Conservation (phyloP, 495 filamentous ascomycete genomes). For the Aspergillus nidulans region DNA sequence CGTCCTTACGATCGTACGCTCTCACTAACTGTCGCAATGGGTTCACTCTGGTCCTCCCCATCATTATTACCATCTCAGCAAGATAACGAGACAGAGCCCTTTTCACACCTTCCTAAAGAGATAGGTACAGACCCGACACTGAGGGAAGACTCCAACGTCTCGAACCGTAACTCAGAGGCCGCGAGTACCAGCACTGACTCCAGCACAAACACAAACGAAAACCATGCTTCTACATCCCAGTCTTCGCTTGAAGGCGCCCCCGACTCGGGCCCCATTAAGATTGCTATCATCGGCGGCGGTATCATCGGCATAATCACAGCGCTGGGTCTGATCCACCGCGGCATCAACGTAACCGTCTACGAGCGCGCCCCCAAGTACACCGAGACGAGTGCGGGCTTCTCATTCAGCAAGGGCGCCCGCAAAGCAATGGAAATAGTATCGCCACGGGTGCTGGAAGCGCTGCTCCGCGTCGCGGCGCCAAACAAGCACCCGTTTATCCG, state of each 20-base stretch:
- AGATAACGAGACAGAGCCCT: no score
- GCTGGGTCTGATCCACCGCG: slow-evolving; percentile 7
- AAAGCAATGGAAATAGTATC: not conserved
- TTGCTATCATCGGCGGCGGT: slow-evolving; percentile 16
- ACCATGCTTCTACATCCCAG: not conserved
- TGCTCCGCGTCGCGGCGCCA: not conserved
- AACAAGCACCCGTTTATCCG: slow-evolving; percentile 1
- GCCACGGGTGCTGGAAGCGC: not conserved
- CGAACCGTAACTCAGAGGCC: no score
- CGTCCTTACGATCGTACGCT: no score
- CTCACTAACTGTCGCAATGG: no score
- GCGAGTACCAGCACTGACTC: no score
- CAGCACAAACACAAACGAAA: no score
- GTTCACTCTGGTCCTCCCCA: no score
- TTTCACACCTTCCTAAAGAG: no score
- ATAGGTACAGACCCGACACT: no score
- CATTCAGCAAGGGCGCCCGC: not conserved
- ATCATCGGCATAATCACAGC: slow-evolving; percentile 3
- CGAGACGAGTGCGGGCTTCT: slow-evolving; percentile 11
- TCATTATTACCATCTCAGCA: no score
- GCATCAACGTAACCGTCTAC: not conserved
- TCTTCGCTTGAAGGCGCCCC: no score
- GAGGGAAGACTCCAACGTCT: no score
- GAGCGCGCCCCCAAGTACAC: not conserved
- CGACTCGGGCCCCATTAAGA: not conserved